These are phyloP conservation scores for Penicillium longicatenatum DNA, from an alignment of 495 filamentous ascomycete species.

Conservation along the genomic window DNA sequence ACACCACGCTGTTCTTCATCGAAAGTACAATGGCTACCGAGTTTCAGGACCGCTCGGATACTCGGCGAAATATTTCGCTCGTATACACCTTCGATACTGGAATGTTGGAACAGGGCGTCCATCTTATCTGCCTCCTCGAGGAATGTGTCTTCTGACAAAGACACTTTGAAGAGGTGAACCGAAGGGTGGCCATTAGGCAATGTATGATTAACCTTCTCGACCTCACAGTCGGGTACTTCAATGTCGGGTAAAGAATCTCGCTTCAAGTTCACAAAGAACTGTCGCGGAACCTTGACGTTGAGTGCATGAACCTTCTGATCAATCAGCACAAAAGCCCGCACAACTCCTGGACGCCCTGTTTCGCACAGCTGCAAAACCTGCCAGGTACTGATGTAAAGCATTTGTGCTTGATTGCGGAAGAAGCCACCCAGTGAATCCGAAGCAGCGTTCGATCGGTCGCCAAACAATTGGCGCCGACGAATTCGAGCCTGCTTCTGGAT, in stretches of 20 bases:
- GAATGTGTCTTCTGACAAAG: constrained; percentile 84
- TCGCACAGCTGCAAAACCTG: constrained; percentile 85
- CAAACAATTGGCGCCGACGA: constrained; percentile 88
- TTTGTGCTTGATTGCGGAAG: constrained; percentile 88
- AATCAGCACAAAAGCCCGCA: constrained; percentile 88
- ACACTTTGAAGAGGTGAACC: constrained; percentile 90
- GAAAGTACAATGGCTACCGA: constrained; percentile 94
- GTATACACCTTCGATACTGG: constrained; percentile 95
- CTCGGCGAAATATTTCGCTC: constrained; percentile 88
- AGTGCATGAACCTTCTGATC: constrained; percentile 86
- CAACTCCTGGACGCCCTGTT: constrained; percentile 79
- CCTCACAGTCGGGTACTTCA: constrained; percentile 80
- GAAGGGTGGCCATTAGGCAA: constrained; percentile 95
- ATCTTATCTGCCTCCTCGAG: constrained; percentile 82
- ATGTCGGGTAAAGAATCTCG: constrained; percentile 84
- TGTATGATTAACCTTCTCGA: constrained; percentile 88
- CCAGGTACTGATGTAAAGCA: constrained; percentile 89
- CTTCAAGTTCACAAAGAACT: constrained; percentile 90
- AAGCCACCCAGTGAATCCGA: constrained; percentile 77
- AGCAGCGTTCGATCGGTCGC: constrained; percentile 71
- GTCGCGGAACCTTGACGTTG: constrained; percentile 85
- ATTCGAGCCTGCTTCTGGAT: constrained; percentile 91
- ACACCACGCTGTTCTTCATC: constrained; percentile 89
- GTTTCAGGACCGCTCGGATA: constrained; percentile 78
- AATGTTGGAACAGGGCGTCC: constrained; percentile 79